Evolutionary conservation across 2,329 filamentous ascomycete species (phyloP), one percentile per base, ranked within the genome.

Genomic region (Apiospora malaysiana): DNA sequence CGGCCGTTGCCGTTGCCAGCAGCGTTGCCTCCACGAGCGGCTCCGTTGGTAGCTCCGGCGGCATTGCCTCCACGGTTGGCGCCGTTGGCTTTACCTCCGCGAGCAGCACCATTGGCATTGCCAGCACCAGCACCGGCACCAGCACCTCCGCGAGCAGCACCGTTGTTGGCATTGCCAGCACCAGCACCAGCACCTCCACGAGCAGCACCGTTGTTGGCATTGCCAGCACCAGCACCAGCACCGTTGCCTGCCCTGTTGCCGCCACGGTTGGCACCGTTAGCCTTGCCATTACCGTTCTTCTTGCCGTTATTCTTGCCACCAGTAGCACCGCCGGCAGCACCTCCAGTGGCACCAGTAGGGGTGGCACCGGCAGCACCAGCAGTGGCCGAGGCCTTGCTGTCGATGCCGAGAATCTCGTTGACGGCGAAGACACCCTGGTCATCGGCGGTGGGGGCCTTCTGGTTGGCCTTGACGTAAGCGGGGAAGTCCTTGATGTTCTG

Each of bases 401-500:
- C 70, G 75, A 16, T 70, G 43, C n/a, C 25, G 32, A 79, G 78
- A 25, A 79, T 78, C 49, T 76, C 78, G 51, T 81, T 77, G 6
- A 78, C 79, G 63, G 78, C 79, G 10, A 77, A 76, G 23, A 79
- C 77, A 23, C 73, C 77, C 66, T 79, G 74, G 18, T 78, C 77
- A 1, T 74, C 76, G 2, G 74, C 68, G 4, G 68, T 69, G 37
- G 79, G 79, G 70, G 81, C 80, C 37, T 78, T 76, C 45, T 81
- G 78, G 73, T 83, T 85, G 12, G 79, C 83, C 0, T 78, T 76
- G 25, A 82, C 76, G 40, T 83, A 82, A 23, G 77, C 82, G 23
- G 80, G 77, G 47, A 84, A 75, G 74, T 85, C 83, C 40, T 80
- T 78, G 27, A 82, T 72, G 75, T 86, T 84, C 71, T 83, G 79